Percentiles rank a stretch among this genome's conserved stretches.
Evolutionary conservation across 257 asterid species (phyloP).

Genomic region (Schizonepeta tenuifolia): DNA sequence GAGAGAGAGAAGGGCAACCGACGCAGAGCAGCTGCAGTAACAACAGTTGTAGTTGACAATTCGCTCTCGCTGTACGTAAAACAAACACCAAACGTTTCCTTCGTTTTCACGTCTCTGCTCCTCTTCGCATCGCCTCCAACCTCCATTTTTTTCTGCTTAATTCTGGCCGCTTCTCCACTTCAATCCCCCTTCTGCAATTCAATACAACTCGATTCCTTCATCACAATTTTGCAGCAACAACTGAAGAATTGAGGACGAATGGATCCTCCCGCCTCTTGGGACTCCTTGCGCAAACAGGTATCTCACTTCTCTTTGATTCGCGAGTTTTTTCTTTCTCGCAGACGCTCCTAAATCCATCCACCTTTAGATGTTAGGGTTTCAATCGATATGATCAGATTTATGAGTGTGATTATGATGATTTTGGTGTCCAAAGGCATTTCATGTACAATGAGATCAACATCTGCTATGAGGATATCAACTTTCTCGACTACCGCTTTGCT

Average conservation of each 20-base stretch:
- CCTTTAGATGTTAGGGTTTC: constrained; percentile 28
- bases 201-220: background rate
- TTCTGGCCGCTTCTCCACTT: background rate
- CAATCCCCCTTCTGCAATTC: constrained; percentile 6
- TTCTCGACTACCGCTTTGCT: constrained; percentile 12
- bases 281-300: constrained; percentile 94
- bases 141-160: background rate
- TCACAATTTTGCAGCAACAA: background rate
- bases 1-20: constrained; percentile 19
- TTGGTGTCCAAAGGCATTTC: constrained; percentile 5
- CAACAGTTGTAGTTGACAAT: constrained; percentile 34
- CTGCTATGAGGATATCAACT: constrained; percentile 11
- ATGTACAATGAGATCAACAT: constrained; percentile 14
- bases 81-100: background rate
- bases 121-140: background rate
- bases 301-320: constrained; percentile 13
- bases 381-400: constrained; percentile 20
- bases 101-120: constrained; percentile 34
- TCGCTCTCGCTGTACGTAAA: constrained; percentile 22
- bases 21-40: constrained; percentile 9
- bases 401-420: constrained; percentile 18
- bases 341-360: background rate
- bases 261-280: constrained; percentile 97
- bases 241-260: constrained; percentile 25
- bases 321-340: background rate